phyloP scores from a whole-genome alignment of 345 rosid species.

The Clarkia xantiana region DNA sequence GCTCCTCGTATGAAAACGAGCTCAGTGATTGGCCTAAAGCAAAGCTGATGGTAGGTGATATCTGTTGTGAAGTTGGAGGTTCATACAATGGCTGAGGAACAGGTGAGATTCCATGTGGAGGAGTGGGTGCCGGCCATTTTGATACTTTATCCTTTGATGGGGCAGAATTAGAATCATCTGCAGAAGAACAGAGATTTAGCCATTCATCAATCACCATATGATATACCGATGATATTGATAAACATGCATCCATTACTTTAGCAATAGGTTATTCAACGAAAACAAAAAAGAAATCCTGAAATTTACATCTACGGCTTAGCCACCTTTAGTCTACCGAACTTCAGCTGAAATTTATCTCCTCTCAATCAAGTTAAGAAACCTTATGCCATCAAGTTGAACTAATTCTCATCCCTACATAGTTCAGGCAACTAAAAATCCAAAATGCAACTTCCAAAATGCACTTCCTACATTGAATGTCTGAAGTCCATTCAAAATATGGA shows the following conservation, averaged over 20 bases:
- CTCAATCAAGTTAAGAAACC: no score
- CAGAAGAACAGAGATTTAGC: constrained; percentile 1
- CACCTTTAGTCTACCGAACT: no score
- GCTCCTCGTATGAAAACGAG: constrained; percentile 35
- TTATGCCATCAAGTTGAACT: no score
- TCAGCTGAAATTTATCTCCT: no score
- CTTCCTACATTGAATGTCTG: no score
- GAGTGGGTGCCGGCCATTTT: constrained; percentile 19
- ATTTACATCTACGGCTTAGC: no score
- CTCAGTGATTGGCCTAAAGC: constrained; percentile 30
- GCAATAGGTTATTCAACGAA: no score
- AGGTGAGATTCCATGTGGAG: constrained; percentile 13
- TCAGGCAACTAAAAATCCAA: no score
- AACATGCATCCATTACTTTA: neutral
- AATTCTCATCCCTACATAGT: no score
- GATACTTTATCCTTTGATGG: constrained; percentile 10
- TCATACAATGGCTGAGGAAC: neutral
- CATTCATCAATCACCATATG: neutral
- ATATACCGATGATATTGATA: neutral
- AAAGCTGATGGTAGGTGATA: constrained; percentile 23
- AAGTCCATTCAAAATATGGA: no score
- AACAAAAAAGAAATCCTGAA: no score
- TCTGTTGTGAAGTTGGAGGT: constrained; percentile 11
- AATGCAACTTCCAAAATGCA: no score
- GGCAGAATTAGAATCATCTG: constrained; percentile 17